Evolutionary conservation across 2,329 filamentous ascomycete species (phyloP).

Genomic region (Metarhizium robertsii): DNA sequence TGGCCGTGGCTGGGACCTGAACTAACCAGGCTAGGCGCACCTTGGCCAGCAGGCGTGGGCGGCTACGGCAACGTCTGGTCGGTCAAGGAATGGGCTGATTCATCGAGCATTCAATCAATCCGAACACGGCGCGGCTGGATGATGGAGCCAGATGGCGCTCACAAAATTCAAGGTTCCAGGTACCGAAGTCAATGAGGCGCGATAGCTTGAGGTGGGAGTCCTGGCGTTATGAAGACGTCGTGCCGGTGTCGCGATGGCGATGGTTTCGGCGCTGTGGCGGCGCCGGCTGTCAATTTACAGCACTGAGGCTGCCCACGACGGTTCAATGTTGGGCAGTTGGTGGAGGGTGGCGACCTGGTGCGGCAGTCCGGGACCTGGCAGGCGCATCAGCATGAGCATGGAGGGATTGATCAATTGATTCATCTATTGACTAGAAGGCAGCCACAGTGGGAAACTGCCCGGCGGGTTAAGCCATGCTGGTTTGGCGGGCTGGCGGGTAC

Average conservation of each 20-base stretch:
- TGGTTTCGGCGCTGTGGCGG: not conserved
- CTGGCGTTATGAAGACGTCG: too few species aligned
- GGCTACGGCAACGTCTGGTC: not conserved
- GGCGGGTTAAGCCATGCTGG: too few species aligned
- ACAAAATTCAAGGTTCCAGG: not conserved
- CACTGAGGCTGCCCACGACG: not conserved
- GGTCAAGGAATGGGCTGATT: not conserved
- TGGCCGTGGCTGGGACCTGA: constrained; percentile 4
- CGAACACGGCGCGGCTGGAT: too few species aligned
- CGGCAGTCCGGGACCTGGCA: too few species aligned
- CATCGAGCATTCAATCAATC: not conserved
- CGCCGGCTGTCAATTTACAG: not conserved
- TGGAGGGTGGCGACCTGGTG: not conserved
- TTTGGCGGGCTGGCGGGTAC: too few species aligned
- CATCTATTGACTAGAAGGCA: too few species aligned
- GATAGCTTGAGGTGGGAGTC: not conserved
- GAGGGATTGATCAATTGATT: too few species aligned
- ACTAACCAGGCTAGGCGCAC: constrained; percentile 3
- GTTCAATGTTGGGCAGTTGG: not conserved
- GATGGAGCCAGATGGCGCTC: too few species aligned
- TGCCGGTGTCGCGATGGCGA: not conserved
- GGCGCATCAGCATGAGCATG: too few species aligned
- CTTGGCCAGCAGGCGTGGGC: constrained; percentile 4
- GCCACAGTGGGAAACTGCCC: too few species aligned
- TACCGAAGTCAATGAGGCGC: not conserved